phyloP scores from a whole-genome alignment of 441 rosid genomes.

The Adansonia grandidieri region DNA sequence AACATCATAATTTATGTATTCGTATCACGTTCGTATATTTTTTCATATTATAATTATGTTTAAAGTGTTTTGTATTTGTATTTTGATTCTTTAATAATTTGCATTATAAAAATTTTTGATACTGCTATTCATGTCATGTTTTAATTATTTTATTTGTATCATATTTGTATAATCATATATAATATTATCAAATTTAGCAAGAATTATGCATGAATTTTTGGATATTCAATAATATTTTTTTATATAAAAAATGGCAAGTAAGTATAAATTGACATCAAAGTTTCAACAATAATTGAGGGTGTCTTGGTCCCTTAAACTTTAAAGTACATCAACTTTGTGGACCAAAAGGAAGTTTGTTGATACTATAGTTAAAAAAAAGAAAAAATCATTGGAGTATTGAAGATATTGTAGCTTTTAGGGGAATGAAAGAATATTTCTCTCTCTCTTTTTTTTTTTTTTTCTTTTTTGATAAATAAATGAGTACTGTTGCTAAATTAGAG shows the following conservation, averaged over 20 bases:
- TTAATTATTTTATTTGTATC: too few relatives aligned
- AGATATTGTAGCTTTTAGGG: neutral
- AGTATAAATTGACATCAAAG: neutral
- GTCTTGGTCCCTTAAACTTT: neutral
- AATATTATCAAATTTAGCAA: too few relatives aligned
- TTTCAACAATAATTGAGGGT: constrained; percentile 13
- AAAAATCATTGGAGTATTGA: neutral
- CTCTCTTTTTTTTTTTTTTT: too few relatives aligned
- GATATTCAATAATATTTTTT: neutral
- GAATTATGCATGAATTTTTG: neutral
- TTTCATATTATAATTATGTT: too few relatives aligned
- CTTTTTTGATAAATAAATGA: neutral
- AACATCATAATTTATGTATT: too few relatives aligned
- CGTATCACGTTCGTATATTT: too few relatives aligned
- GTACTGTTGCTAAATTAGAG: neutral
- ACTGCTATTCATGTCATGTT: too few relatives aligned
- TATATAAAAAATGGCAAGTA: neutral
- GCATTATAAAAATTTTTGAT: too few relatives aligned
- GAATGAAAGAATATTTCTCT: neutral
- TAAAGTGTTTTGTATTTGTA: too few relatives aligned
- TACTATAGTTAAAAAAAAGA: neutral
- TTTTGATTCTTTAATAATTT: too few relatives aligned
- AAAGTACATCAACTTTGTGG: neutral
- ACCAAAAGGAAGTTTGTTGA: neutral
- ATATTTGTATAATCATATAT: too few relatives aligned